Evolutionary conservation across 768 basidiomycete genomes (phyloP).

Genomic region (Tephrocybe rancida): DNA sequence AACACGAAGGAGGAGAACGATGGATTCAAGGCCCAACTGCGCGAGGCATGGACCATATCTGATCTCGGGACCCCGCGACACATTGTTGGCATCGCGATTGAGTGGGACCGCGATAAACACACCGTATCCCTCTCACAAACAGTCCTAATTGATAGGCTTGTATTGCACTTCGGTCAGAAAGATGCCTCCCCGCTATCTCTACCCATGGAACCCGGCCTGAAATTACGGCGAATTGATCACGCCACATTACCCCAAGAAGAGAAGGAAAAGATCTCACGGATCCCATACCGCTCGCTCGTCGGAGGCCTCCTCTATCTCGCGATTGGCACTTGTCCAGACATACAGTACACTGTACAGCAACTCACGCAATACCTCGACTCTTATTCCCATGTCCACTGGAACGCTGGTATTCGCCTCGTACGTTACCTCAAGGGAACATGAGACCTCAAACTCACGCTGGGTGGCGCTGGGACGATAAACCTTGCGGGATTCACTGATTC

Average conservation of each 20-base stretch:
- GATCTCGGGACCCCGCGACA: conserved; percentile 22
- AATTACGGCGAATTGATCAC: conserved; percentile 4
- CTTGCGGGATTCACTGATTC: conserved; percentile 22
- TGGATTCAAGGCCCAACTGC: conserved; percentile 28
- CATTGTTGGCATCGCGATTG: conserved; percentile 5
- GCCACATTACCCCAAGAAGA: conserved; percentile 7
- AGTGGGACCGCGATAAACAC: conserved; percentile 17
- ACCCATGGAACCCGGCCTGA: conserved; percentile 25
- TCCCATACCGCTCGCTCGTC: background rate
- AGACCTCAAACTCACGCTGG: background rate
- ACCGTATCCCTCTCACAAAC: conserved; percentile 24
- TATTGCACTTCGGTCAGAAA: conserved; percentile 19
- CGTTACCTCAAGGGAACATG: background rate
- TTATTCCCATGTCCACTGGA: background rate
- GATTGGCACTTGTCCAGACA: background rate
- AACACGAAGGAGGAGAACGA: conserved; percentile 4
- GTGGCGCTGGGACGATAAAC: background rate
- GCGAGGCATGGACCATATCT: conserved; percentile 28
- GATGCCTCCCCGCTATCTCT: conserved; percentile 15
- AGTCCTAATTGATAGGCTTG: conserved; percentile 26
- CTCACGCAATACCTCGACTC: background rate
- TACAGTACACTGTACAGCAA: background rate
- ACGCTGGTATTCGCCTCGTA: background rate
- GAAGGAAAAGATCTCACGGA: background rate
- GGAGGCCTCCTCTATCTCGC: background rate